Conservation (phyloP, 495 filamentous ascomycete species). For the Zalerion maritima region DNA sequence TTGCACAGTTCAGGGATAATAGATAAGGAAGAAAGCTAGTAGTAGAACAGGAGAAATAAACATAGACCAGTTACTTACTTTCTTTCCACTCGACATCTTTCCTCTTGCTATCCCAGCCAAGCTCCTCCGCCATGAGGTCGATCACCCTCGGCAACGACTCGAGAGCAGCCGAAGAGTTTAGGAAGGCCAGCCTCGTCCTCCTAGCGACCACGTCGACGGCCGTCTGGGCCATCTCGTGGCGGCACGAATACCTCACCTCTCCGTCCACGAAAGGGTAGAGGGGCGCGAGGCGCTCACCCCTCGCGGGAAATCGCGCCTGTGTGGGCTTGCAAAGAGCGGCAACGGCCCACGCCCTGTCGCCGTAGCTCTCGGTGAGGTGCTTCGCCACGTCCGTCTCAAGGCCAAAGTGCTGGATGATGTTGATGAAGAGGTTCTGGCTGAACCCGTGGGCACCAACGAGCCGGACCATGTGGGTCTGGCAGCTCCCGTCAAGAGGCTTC, state of each 20-base stretch:
- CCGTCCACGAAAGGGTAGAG: conserved; percentile 96
- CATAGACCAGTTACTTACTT: conserved; percentile 22
- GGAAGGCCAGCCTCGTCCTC: conserved; percentile 75
- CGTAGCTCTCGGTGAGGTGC: conserved; percentile 80
- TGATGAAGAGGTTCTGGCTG: conserved; percentile 93
- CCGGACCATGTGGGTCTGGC: conserved; percentile 83
- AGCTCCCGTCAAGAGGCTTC: conserved; percentile 71
- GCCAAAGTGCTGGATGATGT: conserved; percentile 93
- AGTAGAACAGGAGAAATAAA: neutral
- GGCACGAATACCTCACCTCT: conserved; percentile 78
- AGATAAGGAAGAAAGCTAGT: neutral
- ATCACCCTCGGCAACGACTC: conserved; percentile 82
- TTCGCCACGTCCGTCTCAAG: conserved; percentile 90
- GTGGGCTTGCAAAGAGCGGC: conserved; percentile 73
- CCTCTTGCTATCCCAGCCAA: conserved; percentile 63
- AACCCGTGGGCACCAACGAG: conserved; percentile 89
- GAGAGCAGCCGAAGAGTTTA: conserved; percentile 90
- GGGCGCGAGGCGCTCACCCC: conserved; percentile 64
- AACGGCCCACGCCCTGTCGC: conserved; percentile 92
- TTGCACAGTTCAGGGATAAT: neutral
- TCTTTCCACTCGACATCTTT: conserved; percentile 81
- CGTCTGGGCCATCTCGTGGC: conserved; percentile 90
- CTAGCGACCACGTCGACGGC: conserved; percentile 83
- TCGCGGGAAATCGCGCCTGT: conserved; percentile 69
- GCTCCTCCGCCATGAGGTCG: conserved; percentile 82